Base-by-base conservation (phyloP, 441 rosid species). In the Theobroma grandiflorum region DNA sequence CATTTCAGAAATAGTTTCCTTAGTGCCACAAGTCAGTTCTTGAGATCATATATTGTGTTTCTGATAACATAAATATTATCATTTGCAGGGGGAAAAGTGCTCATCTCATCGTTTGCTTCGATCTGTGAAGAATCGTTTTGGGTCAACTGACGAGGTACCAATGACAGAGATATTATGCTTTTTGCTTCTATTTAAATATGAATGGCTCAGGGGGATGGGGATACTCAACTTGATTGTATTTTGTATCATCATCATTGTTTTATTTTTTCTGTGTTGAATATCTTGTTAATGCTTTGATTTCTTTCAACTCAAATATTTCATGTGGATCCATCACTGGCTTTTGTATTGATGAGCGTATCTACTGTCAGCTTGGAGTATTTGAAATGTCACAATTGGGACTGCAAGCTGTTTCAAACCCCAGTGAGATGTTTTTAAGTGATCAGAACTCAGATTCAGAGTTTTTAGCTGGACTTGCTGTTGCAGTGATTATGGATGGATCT, bases 41-140 rank as follows among this genome's bases (percentile, higher is more conserved):
- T 72, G 6, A 74, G 49, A 8, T 71, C 31, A 31, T 45, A 18
- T 26, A 8, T 40, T 42, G 2, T 52, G 58, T 42, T 75, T 64
- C 50, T 52, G 55, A 76, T 45, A 69, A 55, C 20, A 8, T 68
- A 33, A 42, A 8, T 65, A 8, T 58, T 31, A 55, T 65, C 79
- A 72, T 57, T 81, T 83, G 78, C 79, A 96, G 98, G 99, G 99
- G 79, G 99, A 96, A 84, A 96, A 95, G 85, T 85, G 82, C 84
- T 90, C 96, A 35, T 75, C 97, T 35, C 93, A 92, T 89, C 98
- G 98, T 77, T 85, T 96, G 88, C 98, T 96, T 86, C 93, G 98
- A 82, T 85, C 98, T 6, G 96, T 91, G 82, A 96, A 96, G 91
- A 96, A 96, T 82, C 98, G 99, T 58, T 96, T 91, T 84, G 99